A percentile compares a stretch with the other conserved stretches of the same genome.
Conservation (phyloP, 2,329 filamentous ascomycete genomes). For the Fusarium concolor region DNA sequence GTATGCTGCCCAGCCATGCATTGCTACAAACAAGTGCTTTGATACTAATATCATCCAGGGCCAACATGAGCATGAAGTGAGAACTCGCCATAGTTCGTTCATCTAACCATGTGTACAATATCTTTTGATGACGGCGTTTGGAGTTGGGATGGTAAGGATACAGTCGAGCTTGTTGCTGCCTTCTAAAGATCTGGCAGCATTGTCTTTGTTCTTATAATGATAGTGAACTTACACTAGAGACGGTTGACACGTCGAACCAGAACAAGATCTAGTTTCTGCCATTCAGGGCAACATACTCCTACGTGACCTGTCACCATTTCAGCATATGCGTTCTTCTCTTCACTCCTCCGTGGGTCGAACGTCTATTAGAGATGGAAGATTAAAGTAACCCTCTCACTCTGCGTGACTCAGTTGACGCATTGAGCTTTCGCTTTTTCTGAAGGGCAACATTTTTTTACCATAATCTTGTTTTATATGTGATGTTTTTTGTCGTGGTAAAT, state of each 20-base stretch:
- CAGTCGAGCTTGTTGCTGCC: constrained; percentile 14
- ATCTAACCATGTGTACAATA: not conserved
- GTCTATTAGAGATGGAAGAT: constrained; percentile 68
- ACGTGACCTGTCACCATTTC: constrained; percentile 55
- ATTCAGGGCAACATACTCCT: not conserved
- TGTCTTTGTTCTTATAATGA: constrained; percentile 32
- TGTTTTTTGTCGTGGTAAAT: not conserved
- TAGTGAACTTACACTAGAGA: constrained; percentile 19
- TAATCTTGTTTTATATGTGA: not conserved
- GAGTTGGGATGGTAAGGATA: constrained; percentile 33
- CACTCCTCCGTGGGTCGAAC: constrained; percentile 63
- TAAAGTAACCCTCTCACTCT: constrained; percentile 64
- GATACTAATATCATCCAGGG: constrained; percentile 51
- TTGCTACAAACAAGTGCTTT: constrained; percentile 34
- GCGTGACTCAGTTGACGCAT: constrained; percentile 57
- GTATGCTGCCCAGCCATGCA: constrained; percentile 53
- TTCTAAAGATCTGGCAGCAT: constrained; percentile 1
- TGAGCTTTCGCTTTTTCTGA: constrained; percentile 62
- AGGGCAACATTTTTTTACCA: constrained; percentile 53
- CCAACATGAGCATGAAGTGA: constrained; percentile 55
- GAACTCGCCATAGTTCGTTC: not conserved
- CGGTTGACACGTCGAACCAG: not conserved
- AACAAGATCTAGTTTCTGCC: not conserved
- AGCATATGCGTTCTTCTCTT: constrained; percentile 66
- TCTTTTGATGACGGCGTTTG: constrained; percentile 23